A percentile compares a stretch with the other conserved stretches of the same genome.
Conservation (phyloP, 768 basidiomycete species). For the Calocera viscosa region DNA sequence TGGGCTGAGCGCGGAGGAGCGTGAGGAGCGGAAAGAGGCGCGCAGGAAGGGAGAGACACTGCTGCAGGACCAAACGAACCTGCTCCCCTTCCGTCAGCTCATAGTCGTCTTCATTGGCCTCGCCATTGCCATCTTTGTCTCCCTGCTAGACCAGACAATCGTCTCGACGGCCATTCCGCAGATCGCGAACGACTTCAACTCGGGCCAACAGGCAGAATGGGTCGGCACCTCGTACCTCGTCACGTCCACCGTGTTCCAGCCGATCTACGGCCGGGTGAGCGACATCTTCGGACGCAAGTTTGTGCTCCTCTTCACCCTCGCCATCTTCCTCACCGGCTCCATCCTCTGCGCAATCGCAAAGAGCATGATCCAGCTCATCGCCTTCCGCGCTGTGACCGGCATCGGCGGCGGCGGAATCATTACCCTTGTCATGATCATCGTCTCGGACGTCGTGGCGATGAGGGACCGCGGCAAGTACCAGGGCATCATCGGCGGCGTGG, state of each 20-base stretch:
- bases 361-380: conserved; percentile 53
- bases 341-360: conserved; percentile 54
- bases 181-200: conserved; percentile 51
- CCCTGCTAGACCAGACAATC: conserved; percentile 57
- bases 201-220: conserved; percentile 53
- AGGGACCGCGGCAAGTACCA: conserved; percentile 66
- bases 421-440: conserved; percentile 57
- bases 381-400: conserved; percentile 55
- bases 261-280: conserved; percentile 27
- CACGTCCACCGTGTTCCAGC: conserved; percentile 53
- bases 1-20: background rate
- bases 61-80: conserved; percentile 64
- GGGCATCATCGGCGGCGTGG: conserved; percentile 52
- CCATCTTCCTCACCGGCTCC: conserved; percentile 54
- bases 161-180: conserved; percentile 65
- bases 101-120: conserved; percentile 51
- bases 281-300: conserved; percentile 39
- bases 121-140: conserved; percentile 47
- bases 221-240: conserved; percentile 61
- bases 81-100: conserved; percentile 52
- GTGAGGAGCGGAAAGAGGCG: background rate
- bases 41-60: conserved; percentile 19
- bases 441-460: conserved; percentile 59
- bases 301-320: conserved; percentile 44
- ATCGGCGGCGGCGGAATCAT: conserved; percentile 60